Conservation (phyloP, 495 filamentous ascomycete genomes). For the Thozetella sp. region DNA sequence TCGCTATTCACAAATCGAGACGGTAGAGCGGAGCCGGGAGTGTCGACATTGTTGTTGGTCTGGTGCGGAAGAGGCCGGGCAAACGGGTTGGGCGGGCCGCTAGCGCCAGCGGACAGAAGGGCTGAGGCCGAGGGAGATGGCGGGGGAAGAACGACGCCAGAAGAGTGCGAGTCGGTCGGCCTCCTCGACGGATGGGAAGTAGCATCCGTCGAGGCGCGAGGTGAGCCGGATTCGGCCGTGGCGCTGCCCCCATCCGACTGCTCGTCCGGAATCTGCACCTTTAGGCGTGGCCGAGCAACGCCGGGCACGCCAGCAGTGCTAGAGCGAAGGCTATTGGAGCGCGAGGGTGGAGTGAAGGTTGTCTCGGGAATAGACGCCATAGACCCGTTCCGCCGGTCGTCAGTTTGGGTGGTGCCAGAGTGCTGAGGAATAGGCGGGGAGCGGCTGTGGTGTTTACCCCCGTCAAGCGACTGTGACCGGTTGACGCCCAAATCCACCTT, state of each 20-base stretch:
- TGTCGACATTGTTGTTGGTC: conserved; percentile 75
- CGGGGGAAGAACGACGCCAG: conserved; percentile 80
- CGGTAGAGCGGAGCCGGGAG: conserved; percentile 95
- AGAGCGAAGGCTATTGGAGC: conserved; percentile 68
- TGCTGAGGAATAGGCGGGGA: conserved; percentile 54
- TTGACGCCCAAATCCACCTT: conserved; percentile 40
- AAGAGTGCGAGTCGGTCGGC: conserved; percentile 55
- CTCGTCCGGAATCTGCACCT: conserved; percentile 93
- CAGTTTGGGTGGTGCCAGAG: conserved; percentile 39
- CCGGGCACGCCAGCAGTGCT: conserved; percentile 35
- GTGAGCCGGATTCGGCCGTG: conserved; percentile 71
- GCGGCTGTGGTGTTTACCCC: conserved; percentile 45
- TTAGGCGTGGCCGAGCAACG: conserved; percentile 77
- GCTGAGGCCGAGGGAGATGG: conserved; percentile 86
- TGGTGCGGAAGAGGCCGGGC: conserved; percentile 74
- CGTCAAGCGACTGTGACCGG: conserved; percentile 68
- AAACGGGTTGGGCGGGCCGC: conserved; percentile 93
- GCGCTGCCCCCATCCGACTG: conserved; percentile 80
- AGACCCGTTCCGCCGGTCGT: conserved; percentile 50
- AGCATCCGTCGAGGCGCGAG: conserved; percentile 64
- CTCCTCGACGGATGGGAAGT: conserved; percentile 37
- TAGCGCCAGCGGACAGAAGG: conserved; percentile 87
- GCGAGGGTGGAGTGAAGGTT: conserved; percentile 66
- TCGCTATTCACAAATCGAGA: conserved; percentile 86
- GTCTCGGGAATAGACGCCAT: conserved; percentile 57